These are phyloP conservation scores for Phytophthora litchii DNA, from an alignment of 352 stramenopile species.

Conservation along the genomic window DNA sequence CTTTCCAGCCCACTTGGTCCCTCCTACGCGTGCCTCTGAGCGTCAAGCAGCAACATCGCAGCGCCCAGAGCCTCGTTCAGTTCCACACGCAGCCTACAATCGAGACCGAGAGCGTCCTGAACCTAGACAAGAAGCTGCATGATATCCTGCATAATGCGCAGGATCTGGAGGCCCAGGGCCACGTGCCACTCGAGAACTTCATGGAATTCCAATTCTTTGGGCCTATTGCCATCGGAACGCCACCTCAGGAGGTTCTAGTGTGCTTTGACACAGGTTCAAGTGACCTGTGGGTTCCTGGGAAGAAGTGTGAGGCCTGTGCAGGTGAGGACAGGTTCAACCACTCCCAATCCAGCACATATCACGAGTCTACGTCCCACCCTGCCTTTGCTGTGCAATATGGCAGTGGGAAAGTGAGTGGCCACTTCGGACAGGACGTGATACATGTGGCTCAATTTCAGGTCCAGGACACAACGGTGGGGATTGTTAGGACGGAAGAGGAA, in stretches of 20 bases:
- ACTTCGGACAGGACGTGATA: conserved; percentile 66
- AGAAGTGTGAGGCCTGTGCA: conserved; percentile 59
- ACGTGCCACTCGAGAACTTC: conserved; percentile 76
- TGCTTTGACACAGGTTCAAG: conserved; percentile 87
- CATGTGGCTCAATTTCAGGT: conserved; percentile 54
- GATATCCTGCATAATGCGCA: conserved; percentile 38
- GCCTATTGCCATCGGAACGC: conserved; percentile 62
- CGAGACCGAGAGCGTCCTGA: conserved; percentile 24
- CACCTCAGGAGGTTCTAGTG: conserved; percentile 73
- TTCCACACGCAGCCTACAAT: conserved; percentile 39
- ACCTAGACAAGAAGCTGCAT: conserved; percentile 7
- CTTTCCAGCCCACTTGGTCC: conserved; percentile 1
- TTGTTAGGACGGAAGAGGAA: conserved; percentile 70
- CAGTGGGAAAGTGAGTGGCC: conserved; percentile 67
- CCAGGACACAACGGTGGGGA: conserved; percentile 54
- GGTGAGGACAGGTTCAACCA: conserved; percentile 60
- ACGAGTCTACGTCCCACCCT: conserved; percentile 33
- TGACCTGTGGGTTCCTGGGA: conserved; percentile 77
- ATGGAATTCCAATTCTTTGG: conserved; percentile 89
- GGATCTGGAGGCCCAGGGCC: conserved; percentile 38
- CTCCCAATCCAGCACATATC: conserved; percentile 52
- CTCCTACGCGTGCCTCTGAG: conserved; percentile 56
- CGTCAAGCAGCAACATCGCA: conserved; percentile 27
- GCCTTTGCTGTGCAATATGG: conserved; percentile 78
- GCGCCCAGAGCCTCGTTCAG: conserved; percentile 40